Base-by-base conservation (phyloP, 2,329 filamentous ascomycete genomes). In the Pseudocercospora cruenta region DNA sequence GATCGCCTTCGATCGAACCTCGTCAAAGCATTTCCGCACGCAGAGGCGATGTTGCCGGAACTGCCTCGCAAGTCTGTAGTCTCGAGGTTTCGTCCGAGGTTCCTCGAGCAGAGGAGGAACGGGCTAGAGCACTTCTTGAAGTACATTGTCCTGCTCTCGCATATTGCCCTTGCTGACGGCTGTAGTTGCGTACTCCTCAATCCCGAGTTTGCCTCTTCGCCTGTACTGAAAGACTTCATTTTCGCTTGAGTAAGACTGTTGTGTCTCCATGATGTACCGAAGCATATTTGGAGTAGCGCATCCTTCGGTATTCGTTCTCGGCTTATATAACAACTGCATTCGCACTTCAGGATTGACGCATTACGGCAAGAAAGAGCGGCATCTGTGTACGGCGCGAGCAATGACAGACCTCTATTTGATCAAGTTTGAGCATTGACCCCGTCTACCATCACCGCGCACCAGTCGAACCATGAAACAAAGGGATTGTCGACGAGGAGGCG, bases 61-160 rank as follows among this genome's bases (percentile, higher is more conserved):
- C 83, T 99, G 66, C 95, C 95, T 53, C 92, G 93, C 36, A 99
- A 99, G 81, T 96, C 92, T 76, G 83, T 96, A 60, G 88, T 98
- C 62, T 94, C 84, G 73, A 85, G 85, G 69, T 97, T 97, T 76
- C 86, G 91, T 60, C 89, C 92, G 10, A 87, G 86, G 60, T 98
- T 99, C 78, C 84, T 99, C 19, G 94, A 97, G 78, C 90, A 90
- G 75, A 86, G 95, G 74, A 88, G 92, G 71, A 85, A 88, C 49
- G 94, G 94, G 5, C 82, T 99, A 66, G 90, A 92, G 76, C 97
- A 98, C 77, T 99, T 98, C 77, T 82, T 99, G 62, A 96, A 96
- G 93, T 96, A 82, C 67, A 8, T 28, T 22, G 4, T 54, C 24
- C 12, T 6, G 3, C 28, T 7, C 12, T 21, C 21, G 22, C 55